Evolutionary conservation across 1,139 yeast species (phyloP), one percentile per base, ranked within the genome.

Genomic region (Blastobotrys serpentis): DNA sequence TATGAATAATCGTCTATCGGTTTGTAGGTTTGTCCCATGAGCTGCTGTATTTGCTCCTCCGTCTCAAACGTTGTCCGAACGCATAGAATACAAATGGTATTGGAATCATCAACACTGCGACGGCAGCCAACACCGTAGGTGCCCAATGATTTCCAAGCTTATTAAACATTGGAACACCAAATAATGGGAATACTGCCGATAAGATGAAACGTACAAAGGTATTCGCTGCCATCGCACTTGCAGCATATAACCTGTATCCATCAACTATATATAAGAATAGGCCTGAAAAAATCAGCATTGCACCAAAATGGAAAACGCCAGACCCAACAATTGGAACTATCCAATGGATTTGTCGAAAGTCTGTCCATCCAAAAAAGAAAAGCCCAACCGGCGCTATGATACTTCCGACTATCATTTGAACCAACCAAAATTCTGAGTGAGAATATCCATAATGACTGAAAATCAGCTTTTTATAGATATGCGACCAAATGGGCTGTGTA

Each of bases 271-370:
- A 81, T 38, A 72, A 67, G 56, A 79, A 60, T 56, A 71, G 60
- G 63, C 75, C 64, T 64, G 76, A 59, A 72, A 72, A 67, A 58
- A 78, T 69, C 60, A 76, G 69, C 55, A 78, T 75, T 51, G 76
- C 69, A 1, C 85, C 84, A 54, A 76, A 68, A 0, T 84, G 85
- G 55, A 79, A 77, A 8, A 84, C 73, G 3, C 74, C 69, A 29
- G 82, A 78, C 0, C 86, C 81, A 21, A 85, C 79, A 39, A 82
- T 73, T 11, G 95, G 89, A 10, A 81, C 86, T 70, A 86, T 81
- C 92, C 94, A 87, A 64, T 85, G 94, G 18, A 87, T 79, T 1
- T 61, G 55, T 2, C 57, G 85, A 71, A 94, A 94, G 7, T 53
- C 43, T 0, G 86, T 78, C 86, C 87, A 83, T 1, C 82, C 86